Base-by-base conservation (phyloP, 305 asterid genomes). In the Lippia alba region DNA sequence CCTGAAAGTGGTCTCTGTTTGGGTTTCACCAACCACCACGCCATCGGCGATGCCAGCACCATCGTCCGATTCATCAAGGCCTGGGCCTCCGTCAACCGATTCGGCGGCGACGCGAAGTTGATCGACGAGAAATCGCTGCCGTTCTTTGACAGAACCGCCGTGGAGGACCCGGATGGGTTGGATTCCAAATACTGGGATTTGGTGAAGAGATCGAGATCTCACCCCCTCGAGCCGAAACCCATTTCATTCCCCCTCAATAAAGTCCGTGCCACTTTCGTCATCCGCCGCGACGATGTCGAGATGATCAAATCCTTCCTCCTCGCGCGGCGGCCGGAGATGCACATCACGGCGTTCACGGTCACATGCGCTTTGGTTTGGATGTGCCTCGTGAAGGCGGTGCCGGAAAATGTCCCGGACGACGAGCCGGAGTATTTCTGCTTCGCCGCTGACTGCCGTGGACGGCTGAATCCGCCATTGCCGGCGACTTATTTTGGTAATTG, bases 21-120 rank as follows among this genome's bases (percentile, higher is more conserved):
- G 0, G 90, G 90, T 0, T 75, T 81, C 67, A 76, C 88, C 24
- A 81, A 79, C 66, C 86, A 83, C 78, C 93, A 85, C 64, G 76
- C 83, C 15, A 78, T 71, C 33, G 86, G 82, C 36, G 89, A 85
- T 62, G 90, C 89, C 1, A 79, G 80, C 56, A 51, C 73, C 32
- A 72, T 84, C 71, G 87, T 82, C 20, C 80, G 81, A 0, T 82
- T 82, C 77, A 79, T 82, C 49, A 82, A 79, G 20, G 78, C 80
- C 0, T 82, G 87, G 87, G 87, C 87, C 15, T 39, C 82, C 15
- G 79, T 61, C 34, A 82, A 34, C 67, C 72, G 54, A 61, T 59
- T 15, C 65, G 65, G 73, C 70, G 64, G 64, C 76, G 79, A 67
- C 6, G 24, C 20, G 0, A 39, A 56, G 48, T 78, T 71, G 51